Percentiles rank a stretch among this genome's conserved stretches.
Evolutionary conservation across 139 green algal species (phyloP).

Genomic region (Penium margaritaceum): DNA sequence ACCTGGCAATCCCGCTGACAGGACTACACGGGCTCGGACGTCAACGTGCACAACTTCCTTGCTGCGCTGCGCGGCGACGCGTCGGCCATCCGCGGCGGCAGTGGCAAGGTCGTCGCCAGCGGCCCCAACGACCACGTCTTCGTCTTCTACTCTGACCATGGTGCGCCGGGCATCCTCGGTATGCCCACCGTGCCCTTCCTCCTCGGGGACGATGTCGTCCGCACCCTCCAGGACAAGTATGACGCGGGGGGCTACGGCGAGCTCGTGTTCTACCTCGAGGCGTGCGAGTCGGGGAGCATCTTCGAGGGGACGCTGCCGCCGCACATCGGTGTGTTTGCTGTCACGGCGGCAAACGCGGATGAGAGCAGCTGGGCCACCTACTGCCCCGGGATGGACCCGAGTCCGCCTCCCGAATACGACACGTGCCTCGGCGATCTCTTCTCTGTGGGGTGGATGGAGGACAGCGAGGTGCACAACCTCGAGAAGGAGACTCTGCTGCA

Average conservation of each 20-base stretch:
- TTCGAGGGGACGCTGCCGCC: conserved; percentile 65
- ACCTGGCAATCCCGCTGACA: no score
- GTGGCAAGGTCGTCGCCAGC: conserved; percentile 55
- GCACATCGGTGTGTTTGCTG: conserved; percentile 59
- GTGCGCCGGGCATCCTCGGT: conserved; percentile 70
- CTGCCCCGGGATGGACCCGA: conserved; percentile 60
- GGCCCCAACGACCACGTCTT: conserved; percentile 67
- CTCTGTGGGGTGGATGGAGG: conserved; percentile 86
- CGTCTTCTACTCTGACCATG: conserved; percentile 75
- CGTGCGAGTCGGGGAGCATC: conserved; percentile 84
- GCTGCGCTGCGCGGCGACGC: conserved; percentile 70
- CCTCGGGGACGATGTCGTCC: conserved; percentile 77
- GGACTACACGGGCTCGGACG: conserved; percentile 78
- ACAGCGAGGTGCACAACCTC: conserved; percentile 68
- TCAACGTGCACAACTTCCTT: conserved; percentile 75
- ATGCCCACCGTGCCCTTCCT: conserved; percentile 81
- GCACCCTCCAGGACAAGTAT: conserved; percentile 51
- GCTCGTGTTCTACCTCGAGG: conserved; percentile 80
- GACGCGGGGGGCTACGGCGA: conserved; percentile 62
- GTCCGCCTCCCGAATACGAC: conserved; percentile 54
- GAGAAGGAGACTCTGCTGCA: conserved; percentile 71
- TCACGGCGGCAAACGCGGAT: conserved; percentile 76
- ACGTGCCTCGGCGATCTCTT: conserved; percentile 94
- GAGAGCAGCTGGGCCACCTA: conserved; percentile 88
- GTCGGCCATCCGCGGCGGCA: conserved; percentile 41